Evolutionary conservation across 257 asterid genomes (phyloP).

Genomic region (Scutellaria galericulata): DNA sequence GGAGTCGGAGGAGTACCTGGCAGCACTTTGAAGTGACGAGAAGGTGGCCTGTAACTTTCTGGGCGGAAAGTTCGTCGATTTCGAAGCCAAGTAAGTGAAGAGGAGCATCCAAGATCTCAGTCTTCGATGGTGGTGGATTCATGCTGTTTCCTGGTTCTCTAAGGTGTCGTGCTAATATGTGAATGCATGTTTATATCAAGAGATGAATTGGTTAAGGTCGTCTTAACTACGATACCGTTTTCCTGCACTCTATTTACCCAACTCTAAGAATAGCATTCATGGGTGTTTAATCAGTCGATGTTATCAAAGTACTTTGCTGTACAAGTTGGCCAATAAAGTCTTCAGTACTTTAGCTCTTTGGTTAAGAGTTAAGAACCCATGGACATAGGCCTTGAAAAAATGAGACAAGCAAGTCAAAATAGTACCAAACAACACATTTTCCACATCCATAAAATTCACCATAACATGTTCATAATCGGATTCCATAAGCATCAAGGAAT

Average conservation of each 20-base stretch:
- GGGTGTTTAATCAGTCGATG: not conserved
- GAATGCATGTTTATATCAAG: not conserved
- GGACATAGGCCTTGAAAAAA: not conserved
- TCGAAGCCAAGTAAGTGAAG: constrained; percentile 69
- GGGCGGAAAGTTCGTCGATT: constrained; percentile 62
- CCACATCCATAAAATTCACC: too few relatives aligned
- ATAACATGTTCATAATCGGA: too few relatives aligned
- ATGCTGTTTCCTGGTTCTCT: constrained; percentile 11
- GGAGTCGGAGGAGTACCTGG: constrained; percentile 47
- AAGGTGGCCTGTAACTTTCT: constrained; percentile 68
- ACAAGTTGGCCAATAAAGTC: not conserved
- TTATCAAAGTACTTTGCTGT: not conserved
- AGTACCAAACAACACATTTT: too few relatives aligned
- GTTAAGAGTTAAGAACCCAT: not conserved
- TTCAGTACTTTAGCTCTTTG: not conserved
- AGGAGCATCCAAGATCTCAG: constrained; percentile 56
- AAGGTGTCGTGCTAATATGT: not conserved
- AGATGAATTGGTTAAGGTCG: not conserved
- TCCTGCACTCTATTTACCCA: not conserved
- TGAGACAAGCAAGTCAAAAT: too few relatives aligned
- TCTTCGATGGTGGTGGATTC: constrained; percentile 39
- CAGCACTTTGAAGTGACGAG: constrained; percentile 63
- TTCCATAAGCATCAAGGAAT: too few relatives aligned
- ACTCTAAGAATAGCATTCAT: not conserved
- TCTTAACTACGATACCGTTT: not conserved